Conservation (phyloP, 257 asterid genomes). For the Anisodus tanguticus region DNA sequence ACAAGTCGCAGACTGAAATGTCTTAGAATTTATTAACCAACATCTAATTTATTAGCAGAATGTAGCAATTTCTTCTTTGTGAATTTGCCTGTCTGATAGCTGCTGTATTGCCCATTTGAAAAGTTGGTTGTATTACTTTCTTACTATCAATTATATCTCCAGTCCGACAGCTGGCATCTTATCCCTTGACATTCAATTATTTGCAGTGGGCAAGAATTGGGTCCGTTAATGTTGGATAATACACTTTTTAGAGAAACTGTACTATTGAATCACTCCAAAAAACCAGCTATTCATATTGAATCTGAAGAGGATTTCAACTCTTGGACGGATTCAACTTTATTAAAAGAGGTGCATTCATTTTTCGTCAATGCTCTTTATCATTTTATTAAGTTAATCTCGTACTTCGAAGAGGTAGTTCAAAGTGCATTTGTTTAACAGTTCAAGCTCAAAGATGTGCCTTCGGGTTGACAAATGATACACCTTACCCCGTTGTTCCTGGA, state of each 20-base stretch:
- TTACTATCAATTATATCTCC: neutral
- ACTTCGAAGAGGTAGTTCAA: conserved; percentile 10
- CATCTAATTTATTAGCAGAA: neutral
- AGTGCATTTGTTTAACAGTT: neutral
- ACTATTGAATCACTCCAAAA: conserved; percentile 40
- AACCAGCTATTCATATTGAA: conserved; percentile 46
- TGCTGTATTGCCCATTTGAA: conserved; percentile 3
- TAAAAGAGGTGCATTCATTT: conserved; percentile 39
- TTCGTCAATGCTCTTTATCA: neutral
- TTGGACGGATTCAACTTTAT: conserved; percentile 39
- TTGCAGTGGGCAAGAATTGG: conserved; percentile 76
- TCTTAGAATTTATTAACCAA: neutral
- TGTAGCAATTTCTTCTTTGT: neutral
- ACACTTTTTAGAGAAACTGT: conserved; percentile 35
- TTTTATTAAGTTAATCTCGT: neutral
- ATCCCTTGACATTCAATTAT: conserved; percentile 29
- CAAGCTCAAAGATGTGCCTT: neutral
- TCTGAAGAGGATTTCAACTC: conserved; percentile 43
- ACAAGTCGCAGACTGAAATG: neutral
- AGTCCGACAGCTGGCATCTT: neutral
- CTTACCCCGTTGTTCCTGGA: neutral
- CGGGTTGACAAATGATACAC: neutral
- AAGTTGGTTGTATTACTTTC: neutral
- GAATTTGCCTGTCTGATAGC: neutral
- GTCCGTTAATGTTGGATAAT: conserved; percentile 54